phyloP scores from a whole-genome alignment of 2,329 filamentous ascomycete species.

The Huntiella omanensis region DNA sequence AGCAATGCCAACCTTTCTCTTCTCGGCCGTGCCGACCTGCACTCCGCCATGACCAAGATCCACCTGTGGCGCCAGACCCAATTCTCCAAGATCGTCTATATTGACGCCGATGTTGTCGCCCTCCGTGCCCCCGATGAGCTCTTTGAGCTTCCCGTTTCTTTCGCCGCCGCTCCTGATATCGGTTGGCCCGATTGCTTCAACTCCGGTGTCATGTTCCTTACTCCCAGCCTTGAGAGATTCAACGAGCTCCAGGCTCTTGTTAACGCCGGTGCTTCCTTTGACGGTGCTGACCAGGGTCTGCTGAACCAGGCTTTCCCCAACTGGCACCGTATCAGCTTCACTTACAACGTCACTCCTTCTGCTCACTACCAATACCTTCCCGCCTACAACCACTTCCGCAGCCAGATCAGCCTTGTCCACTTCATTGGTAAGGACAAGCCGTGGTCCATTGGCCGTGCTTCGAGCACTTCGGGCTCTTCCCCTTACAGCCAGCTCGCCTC shows the following conservation, averaged over 20 bases:
- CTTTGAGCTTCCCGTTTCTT: slow-evolving; percentile 43
- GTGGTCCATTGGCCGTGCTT: slow-evolving; percentile 47
- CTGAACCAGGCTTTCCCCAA: slow-evolving; percentile 85
- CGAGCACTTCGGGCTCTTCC: slow-evolving; percentile 21
- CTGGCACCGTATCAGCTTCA: slow-evolving; percentile 80
- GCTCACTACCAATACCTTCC: slow-evolving; percentile 95
- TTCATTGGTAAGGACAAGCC: slow-evolving; percentile 89
- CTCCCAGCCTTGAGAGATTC: slow-evolving; percentile 73
- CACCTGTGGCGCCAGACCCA: slow-evolving; percentile 80
- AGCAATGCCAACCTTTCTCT: slow-evolving; percentile 66
- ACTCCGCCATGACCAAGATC: slow-evolving; percentile 93
- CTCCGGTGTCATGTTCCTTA: slow-evolving; percentile 86
- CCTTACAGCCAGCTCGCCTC: slow-evolving; percentile 53
- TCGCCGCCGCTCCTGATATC: slow-evolving; percentile 72
- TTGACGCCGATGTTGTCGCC: slow-evolving; percentile 87
- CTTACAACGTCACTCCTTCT: slow-evolving; percentile 92
- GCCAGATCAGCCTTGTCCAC: slow-evolving; percentile 75
- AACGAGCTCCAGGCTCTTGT: slow-evolving; percentile 71
- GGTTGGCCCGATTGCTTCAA: slow-evolving; percentile 99
- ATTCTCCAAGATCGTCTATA: slow-evolving; percentile 81
- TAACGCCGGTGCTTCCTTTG: slow-evolving; percentile 75
- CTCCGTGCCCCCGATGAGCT: slow-evolving; percentile 84
- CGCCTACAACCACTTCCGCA: slow-evolving; percentile 83
- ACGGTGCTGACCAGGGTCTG: slow-evolving; percentile 89
- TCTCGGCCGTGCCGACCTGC: slow-evolving; percentile 79